These are phyloP conservation scores for Aspergillus cavernicola DNA, from an alignment of 495 filamentous ascomycete species.

Conservation along the genomic window DNA sequence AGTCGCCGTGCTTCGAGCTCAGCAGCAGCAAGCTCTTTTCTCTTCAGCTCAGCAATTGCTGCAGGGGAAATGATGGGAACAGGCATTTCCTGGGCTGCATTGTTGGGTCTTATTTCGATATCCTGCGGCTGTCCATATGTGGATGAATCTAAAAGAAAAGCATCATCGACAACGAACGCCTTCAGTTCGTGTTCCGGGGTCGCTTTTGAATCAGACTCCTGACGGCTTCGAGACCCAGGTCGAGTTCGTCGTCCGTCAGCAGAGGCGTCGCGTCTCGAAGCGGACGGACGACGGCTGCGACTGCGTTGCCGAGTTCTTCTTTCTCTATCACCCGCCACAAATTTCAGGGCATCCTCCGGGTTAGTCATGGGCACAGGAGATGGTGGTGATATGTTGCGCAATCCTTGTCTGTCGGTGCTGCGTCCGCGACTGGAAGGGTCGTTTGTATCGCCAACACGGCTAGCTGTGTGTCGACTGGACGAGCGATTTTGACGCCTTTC, in stretches of 20 bases:
- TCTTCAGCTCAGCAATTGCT: constrained; percentile 37
- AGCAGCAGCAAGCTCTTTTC: constrained; percentile 75
- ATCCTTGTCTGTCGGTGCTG: constrained; percentile 54
- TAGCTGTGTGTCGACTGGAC: constrained; percentile 37
- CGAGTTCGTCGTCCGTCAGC: constrained; percentile 42
- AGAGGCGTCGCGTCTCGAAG: constrained; percentile 44
- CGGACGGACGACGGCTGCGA: constrained; percentile 42
- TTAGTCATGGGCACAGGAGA: constrained; percentile 70
- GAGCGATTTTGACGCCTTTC: constrained; percentile 36
- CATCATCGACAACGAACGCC: neutral
- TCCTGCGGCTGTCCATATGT: constrained; percentile 21
- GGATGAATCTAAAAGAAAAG: neutral
- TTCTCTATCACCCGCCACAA: constrained; percentile 59
- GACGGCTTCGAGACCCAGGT: constrained; percentile 48
- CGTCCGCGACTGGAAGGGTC: constrained; percentile 43
- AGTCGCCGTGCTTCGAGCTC: constrained; percentile 84
- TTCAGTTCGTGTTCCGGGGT: constrained; percentile 13
- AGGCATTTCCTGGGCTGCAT: constrained; percentile 20
- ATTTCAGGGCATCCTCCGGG: constrained; percentile 55
- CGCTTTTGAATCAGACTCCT: constrained; percentile 27
- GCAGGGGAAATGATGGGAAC: constrained; percentile 27
- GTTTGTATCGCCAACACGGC: constrained; percentile 42
- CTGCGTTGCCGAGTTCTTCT: constrained; percentile 58
- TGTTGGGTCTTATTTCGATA: constrained; percentile 12
- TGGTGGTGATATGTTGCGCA: constrained; percentile 68